These are phyloP conservation scores for Spinacia oleracea DNA, from an alignment of 179 eudicot genomes.

Conservation along the genomic window DNA sequence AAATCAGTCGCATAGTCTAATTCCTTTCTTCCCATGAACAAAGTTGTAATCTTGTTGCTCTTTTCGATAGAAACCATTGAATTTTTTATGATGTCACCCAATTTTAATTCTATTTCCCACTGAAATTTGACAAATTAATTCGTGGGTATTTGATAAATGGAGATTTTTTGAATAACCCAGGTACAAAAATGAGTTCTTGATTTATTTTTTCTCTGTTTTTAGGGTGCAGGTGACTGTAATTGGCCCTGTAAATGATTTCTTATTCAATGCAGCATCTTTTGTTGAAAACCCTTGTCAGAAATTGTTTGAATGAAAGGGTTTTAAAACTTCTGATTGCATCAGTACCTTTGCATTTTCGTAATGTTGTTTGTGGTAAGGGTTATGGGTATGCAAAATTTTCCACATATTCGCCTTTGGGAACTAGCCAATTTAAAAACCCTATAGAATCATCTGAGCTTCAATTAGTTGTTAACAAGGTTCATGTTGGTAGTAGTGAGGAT, in stretches of 20 bases:
- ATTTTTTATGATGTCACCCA: neutral
- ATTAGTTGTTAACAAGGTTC: conserved; percentile 41
- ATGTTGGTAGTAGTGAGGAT: conserved; percentile 38
- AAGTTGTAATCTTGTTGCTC: neutral
- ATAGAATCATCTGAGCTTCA: conserved; percentile 35
- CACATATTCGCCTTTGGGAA: conserved; percentile 5
- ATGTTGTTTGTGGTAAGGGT: conserved; percentile 14
- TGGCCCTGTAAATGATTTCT: neutral
- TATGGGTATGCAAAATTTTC: conserved; percentile 16
- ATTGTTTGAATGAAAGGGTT: conserved; percentile 20
- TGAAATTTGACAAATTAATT: neutral
- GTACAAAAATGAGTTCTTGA: neutral
- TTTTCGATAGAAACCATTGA: neutral
- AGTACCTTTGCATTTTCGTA: conserved; percentile 12
- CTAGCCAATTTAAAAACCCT: conserved; percentile 12
- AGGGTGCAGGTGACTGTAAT: neutral
- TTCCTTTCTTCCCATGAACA: neutral
- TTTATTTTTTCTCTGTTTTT: neutral
- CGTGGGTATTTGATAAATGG: conserved; percentile 3
- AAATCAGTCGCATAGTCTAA: neutral
- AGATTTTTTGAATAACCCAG: neutral
- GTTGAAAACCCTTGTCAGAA: conserved; percentile 22
- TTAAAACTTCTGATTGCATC: conserved; percentile 13
- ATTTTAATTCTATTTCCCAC: too few species aligned
- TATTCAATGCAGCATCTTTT: conserved; percentile 22